Evolutionary conservation across 164 flowering plant species (phyloP).

Genomic region (Warburgia ugandensis): DNA sequence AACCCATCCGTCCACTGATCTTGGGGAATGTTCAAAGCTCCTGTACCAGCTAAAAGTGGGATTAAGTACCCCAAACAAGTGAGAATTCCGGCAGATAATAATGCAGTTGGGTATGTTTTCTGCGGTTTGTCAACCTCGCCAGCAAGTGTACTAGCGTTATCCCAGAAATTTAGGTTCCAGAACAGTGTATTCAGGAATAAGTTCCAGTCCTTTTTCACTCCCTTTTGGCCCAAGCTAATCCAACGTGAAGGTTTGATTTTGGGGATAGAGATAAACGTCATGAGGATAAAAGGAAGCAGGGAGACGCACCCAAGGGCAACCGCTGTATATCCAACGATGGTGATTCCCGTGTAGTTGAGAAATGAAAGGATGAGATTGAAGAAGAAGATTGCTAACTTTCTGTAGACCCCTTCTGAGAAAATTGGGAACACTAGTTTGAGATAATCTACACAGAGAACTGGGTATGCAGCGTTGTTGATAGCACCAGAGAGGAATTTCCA

Average conservation of each 20-base stretch:
- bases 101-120: slow-evolving; percentile 44
- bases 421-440: slow-evolving; percentile 42
- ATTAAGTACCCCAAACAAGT: slow-evolving; percentile 41
- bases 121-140: slow-evolving; percentile 64
- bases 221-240: slow-evolving; percentile 42
- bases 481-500: slow-evolving; percentile 75
- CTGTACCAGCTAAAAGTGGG: slow-evolving; percentile 46
- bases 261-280: slow-evolving; percentile 60
- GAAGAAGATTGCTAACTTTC: slow-evolving; percentile 29
- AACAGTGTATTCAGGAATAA: slow-evolving; percentile 72
- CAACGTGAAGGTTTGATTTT: slow-evolving; percentile 48
- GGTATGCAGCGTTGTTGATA: slow-evolving; percentile 73
- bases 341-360: slow-evolving; percentile 63
- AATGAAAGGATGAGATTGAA: slow-evolving; percentile 47
- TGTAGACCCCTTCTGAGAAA: slow-evolving; percentile 41
- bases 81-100: slow-evolving; percentile 41
- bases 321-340: slow-evolving; percentile 66
- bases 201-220: slow-evolving; percentile 60
- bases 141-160: slow-evolving; percentile 71
- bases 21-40: slow-evolving; percentile 34
- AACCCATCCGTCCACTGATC: slow-evolving; percentile 46
- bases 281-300: slow-evolving; percentile 51
- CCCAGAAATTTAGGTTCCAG: slow-evolving; percentile 95
- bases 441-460: slow-evolving; percentile 63
- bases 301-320: slow-evolving; percentile 52